These are phyloP conservation scores for Crithidia expoeki DNA, from an alignment of 208 protist genomes.

Conservation along the genomic window DNA sequence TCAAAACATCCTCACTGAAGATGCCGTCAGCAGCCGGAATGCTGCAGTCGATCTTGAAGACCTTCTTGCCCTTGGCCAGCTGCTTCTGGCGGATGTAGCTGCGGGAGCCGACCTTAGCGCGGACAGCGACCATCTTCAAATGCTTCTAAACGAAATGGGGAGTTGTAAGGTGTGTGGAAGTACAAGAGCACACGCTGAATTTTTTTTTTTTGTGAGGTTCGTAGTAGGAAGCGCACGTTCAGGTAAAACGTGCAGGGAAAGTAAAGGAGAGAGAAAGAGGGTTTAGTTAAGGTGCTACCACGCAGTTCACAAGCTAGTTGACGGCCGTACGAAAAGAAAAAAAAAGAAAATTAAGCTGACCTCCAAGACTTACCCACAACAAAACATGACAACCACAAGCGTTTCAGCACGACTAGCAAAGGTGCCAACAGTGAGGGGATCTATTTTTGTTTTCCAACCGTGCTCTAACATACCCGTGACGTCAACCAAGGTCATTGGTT, in stretches of 20 bases:
- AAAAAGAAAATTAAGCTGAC: too few species aligned
- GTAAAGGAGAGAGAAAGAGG: not conserved
- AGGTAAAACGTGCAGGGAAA: conserved; percentile 1
- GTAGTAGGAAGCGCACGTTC: not conserved
- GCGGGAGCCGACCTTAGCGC: conserved; percentile 90
- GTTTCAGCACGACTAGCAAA: too few species aligned
- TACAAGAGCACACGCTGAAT: conserved; percentile 37
- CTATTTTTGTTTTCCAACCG: too few species aligned
- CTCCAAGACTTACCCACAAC: too few species aligned
- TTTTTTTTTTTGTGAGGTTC: not conserved
- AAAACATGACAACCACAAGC: too few species aligned
- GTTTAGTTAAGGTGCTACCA: too few species aligned
- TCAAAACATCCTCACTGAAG: conserved; percentile 87
- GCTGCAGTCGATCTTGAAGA: conserved; percentile 86
- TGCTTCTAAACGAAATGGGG: conserved; percentile 12
- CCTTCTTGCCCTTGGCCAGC: conserved; percentile 90
- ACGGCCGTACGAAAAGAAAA: not conserved
- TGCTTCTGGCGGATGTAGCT: conserved; percentile 81
- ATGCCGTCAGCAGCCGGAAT: conserved; percentile 66
- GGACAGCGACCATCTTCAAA: conserved; percentile 87
- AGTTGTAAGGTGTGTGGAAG: conserved; percentile 21
- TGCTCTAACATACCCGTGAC: too few species aligned
- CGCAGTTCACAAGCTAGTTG: too few species aligned
- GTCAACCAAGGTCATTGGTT: too few species aligned
- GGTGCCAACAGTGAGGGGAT: too few species aligned